Percentiles rank a stretch among this genome's conserved stretches.
phyloP scores from a whole-genome alignment of 257 asterid genomes.

The Jacaranda mimosifolia region DNA sequence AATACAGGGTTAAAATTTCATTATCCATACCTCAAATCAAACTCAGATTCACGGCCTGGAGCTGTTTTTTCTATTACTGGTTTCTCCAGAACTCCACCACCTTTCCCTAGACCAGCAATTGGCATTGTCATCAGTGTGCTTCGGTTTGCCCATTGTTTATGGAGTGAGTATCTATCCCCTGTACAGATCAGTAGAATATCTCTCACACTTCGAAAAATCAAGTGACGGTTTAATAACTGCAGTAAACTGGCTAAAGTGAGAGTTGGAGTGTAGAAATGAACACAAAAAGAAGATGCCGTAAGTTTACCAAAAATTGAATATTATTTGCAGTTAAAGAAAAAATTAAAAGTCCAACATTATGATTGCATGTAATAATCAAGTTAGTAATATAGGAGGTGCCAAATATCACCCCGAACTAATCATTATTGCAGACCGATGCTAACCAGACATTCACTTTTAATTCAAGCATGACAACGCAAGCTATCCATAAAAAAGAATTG shows the following conservation, averaged over 20 bases:
- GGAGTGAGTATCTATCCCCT: slow-evolving; percentile 70
- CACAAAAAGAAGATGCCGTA: not conserved
- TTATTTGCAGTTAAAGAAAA: not conserved
- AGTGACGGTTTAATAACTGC: not conserved
- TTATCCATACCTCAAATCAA: slow-evolving; percentile 80
- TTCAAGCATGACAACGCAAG: slow-evolving; percentile 15
- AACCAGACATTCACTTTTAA: not conserved
- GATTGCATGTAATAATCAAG: slow-evolving; percentile 3
- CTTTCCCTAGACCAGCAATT: slow-evolving; percentile 70
- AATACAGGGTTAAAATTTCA: slow-evolving; percentile 26
- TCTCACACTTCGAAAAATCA: slow-evolving; percentile 11
- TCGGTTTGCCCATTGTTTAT: slow-evolving; percentile 70
- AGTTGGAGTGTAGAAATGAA: slow-evolving; percentile 23
- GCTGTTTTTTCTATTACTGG: slow-evolving; percentile 87
- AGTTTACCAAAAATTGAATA: slow-evolving; percentile 10
- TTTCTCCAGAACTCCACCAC: slow-evolving; percentile 89
- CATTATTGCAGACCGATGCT: not conserved
- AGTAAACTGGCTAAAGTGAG: slow-evolving; percentile 19
- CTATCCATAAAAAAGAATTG: not conserved
- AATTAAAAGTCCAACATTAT: not conserved
- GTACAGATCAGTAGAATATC: slow-evolving; percentile 40
- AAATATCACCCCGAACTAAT: not conserved
- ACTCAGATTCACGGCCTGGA: slow-evolving; percentile 96
- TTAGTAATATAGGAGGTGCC: slow-evolving; percentile 11
- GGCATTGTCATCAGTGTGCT: slow-evolving; percentile 60